These are phyloP conservation scores for Sarocladium strictum DNA, from an alignment of 2,329 filamentous ascomycete genomes.

Conservation along the genomic window DNA sequence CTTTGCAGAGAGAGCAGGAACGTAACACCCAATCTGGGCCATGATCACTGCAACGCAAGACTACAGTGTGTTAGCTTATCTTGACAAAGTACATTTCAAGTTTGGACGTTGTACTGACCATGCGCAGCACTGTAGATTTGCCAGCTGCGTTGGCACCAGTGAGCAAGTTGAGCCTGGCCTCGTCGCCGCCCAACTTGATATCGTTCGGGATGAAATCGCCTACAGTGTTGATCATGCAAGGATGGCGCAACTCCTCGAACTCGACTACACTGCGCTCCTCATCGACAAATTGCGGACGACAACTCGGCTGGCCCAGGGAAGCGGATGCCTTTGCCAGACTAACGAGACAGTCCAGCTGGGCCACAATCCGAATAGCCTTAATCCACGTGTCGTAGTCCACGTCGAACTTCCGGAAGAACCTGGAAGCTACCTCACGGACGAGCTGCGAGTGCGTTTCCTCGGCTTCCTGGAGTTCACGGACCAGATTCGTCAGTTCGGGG, in stretches of 20 bases:
- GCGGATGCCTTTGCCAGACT: conserved; percentile 85
- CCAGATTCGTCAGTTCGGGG: conserved; percentile 70
- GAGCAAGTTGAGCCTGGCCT: conserved; percentile 79
- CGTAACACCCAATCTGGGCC: conserved; percentile 91
- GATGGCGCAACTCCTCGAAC: conserved; percentile 87
- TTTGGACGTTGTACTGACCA: conserved; percentile 54
- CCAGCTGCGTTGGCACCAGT: conserved; percentile 96
- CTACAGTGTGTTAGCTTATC: conserved; percentile 36
- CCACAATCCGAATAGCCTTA: conserved; percentile 79
- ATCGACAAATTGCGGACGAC: conserved; percentile 82
- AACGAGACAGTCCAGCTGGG: conserved; percentile 91
- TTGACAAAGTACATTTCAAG: background rate
- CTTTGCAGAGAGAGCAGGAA: conserved; percentile 75
- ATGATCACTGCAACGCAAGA: conserved; percentile 96
- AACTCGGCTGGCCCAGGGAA: conserved; percentile 78
- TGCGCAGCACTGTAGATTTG: conserved; percentile 92
- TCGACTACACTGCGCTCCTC: conserved; percentile 81
- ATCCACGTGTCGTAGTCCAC: conserved; percentile 81
- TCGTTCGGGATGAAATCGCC: conserved; percentile 97
- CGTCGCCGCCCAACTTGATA: conserved; percentile 74
- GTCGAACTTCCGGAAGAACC: conserved; percentile 86
- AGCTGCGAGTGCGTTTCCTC: conserved; percentile 92
- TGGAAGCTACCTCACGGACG: conserved; percentile 73
- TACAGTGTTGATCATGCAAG: conserved; percentile 85
- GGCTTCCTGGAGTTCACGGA: conserved; percentile 84